Percentiles rank a stretch among this genome's conserved stretches.
Evolutionary conservation across 202 grass and related monocot genomes (phyloP).

Genomic region (Carex arenaria): DNA sequence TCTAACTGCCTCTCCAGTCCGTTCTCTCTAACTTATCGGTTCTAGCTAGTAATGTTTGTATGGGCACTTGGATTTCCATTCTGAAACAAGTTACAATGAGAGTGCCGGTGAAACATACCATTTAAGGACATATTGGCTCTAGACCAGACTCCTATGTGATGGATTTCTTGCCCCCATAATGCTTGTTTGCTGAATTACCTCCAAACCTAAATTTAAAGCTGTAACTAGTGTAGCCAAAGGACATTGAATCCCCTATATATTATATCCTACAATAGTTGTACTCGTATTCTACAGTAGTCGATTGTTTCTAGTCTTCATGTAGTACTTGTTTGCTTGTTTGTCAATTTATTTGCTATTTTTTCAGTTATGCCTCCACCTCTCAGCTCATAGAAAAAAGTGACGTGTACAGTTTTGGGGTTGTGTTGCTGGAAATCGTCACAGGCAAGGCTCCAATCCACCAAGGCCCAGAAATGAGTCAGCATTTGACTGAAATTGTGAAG

Average conservation of each 20-base stretch:
- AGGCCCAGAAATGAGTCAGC: not conserved
- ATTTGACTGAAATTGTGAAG: slow-evolving; percentile 33
- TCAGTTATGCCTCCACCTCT: slow-evolving; percentile 5
- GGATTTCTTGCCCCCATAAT: too few species aligned
- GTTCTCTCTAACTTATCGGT: too few species aligned
- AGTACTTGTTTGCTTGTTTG: not conserved
- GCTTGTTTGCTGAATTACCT: too few species aligned
- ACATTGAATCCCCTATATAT: too few species aligned
- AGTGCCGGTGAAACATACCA: too few species aligned
- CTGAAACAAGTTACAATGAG: too few species aligned
- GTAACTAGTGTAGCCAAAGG: too few species aligned
- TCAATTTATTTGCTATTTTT: not conserved
- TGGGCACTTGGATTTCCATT: too few species aligned
- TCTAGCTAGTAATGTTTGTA: too few species aligned
- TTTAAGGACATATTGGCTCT: not conserved
- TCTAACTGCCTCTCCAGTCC: not conserved
- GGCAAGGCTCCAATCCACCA: slow-evolving; percentile 17
- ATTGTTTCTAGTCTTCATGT: too few species aligned
- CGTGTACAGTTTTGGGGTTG: slow-evolving; percentile 26
- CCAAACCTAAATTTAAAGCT: too few species aligned
- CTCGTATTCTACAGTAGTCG: not conserved
- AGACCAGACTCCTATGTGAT: too few species aligned
- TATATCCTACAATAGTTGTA: not conserved
- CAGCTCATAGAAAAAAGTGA: slow-evolving; percentile 27
- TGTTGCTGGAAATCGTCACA: slow-evolving; percentile 15